Evolutionary conservation across 2,329 filamentous ascomycete genomes (phyloP).

Genomic region (Ceratocystis variospora): DNA sequence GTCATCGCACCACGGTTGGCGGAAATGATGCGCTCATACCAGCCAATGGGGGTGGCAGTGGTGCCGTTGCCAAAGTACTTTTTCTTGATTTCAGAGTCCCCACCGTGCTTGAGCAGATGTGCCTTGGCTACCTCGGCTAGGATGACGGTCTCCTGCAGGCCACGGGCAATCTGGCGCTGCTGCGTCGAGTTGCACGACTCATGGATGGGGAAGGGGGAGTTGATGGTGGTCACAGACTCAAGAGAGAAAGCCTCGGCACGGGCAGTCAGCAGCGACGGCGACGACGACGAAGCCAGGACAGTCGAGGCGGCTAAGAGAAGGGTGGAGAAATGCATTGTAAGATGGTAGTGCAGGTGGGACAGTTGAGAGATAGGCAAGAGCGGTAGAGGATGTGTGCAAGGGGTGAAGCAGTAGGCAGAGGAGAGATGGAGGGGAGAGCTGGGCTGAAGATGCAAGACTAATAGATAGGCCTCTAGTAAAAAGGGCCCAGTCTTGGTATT

Average conservation of each 20-base stretch:
- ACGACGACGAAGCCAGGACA: background rate
- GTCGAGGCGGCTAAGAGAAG: constrained; percentile 7
- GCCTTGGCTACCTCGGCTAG: constrained; percentile 48
- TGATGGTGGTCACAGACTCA: background rate
- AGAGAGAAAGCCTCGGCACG: background rate
- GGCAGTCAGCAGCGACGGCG: background rate
- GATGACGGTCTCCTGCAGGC: constrained; percentile 43
- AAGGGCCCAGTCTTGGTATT: background rate
- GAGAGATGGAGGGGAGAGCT: background rate
- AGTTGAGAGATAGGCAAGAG: background rate
- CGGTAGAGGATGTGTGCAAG: background rate
- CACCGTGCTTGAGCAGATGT: constrained; percentile 45
- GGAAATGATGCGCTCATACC: constrained; percentile 45
- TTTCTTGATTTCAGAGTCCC: constrained; percentile 43
- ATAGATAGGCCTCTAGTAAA: background rate
- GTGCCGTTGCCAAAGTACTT: constrained; percentile 54
- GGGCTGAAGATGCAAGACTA: background rate
- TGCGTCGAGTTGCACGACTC: constrained; percentile 52
- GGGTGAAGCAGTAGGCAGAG: background rate
- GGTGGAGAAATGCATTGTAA: background rate
- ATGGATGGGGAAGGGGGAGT: constrained; percentile 34
- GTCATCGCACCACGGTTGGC: constrained; percentile 43
- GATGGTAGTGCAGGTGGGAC: background rate
- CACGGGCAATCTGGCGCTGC: constrained; percentile 39
- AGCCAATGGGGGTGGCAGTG: constrained; percentile 45